Base-by-base conservation (phyloP, 805 yeast genomes). In the Kregervanrija delftensis region DNA sequence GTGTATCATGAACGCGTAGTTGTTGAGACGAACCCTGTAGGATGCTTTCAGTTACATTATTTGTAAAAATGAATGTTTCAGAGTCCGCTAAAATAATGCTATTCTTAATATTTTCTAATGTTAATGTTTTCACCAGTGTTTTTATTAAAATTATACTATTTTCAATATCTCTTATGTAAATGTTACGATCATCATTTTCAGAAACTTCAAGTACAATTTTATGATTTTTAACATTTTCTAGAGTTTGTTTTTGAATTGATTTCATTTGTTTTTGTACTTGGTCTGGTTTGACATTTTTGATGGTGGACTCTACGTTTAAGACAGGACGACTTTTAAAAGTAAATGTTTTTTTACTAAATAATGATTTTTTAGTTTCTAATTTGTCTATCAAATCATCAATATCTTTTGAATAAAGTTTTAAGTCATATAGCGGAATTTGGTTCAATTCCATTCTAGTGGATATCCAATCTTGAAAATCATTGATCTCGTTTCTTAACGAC, bases 21-120 rank as follows among this genome's bases (percentile, higher is more conserved):
- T 63, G 67, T n/a, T 50, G 61, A 4, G 60, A 41, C 12, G 14
- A 31, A 1, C 59, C 61, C 1, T 33, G 28, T 5, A 61, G 15
- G 1, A 49, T 15, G 38, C 58, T 52, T 13, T 45, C 22, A 5
- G 33, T 8, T 28, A 54, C 35, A 2, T 41, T 35, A 16, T 52
- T 49, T 3, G 53, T 41, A 35, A 56, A 58, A 9, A 55, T 40
- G 11, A 54, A 59, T 8, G 62, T 46, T 11, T 49, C 41, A 1
- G 61, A 53, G n/a, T 39, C 22, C 1, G 56, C 35, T 9, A 34
- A 14, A 22, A 59, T 45, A 5, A 42, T 42, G 17, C 56, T 51
- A 22, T 50, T 45, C 3, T 28, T 13, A 33, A 53, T 49, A 12
- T 45, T 16, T 13, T 50, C 53, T 15, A 60, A 3, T 8, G 61